Conservation (phyloP, 164 flowering plant species). For the Liriodendron chinense region DNA sequence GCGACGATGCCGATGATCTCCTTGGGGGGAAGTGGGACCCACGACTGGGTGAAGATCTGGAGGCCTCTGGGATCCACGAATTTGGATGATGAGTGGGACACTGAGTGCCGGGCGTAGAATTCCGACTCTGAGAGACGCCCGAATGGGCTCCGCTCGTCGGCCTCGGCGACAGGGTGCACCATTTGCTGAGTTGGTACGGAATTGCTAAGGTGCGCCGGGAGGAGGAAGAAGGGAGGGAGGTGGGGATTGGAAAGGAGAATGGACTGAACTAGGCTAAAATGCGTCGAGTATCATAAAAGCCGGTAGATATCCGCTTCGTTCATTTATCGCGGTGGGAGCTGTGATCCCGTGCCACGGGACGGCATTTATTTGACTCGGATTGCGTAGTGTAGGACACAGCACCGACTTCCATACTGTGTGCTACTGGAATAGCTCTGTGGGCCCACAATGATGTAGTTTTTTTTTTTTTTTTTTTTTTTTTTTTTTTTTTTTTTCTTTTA, state of each 20-base stretch:
- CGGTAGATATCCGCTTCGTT: not conserved
- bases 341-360: not conserved
- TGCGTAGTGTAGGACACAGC: too few species aligned
- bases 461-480: too few species aligned
- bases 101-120: conserved; percentile 75
- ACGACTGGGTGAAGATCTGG: conserved; percentile 83
- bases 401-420: too few species aligned
- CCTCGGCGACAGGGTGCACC: conserved; percentile 77
- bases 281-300: not conserved
- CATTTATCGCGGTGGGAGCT: not conserved
- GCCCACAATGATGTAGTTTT: too few species aligned
- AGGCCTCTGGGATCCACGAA: conserved; percentile 70
- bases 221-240: not conserved
- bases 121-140: conserved; percentile 52
- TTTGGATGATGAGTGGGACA: conserved; percentile 58
- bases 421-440: too few species aligned
- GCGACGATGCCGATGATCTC: conserved; percentile 45
- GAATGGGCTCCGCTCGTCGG: conserved; percentile 65
- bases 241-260: not conserved
- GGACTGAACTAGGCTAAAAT: not conserved
- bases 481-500: too few species aligned
- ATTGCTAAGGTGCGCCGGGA: not conserved
- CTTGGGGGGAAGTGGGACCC: conserved; percentile 66
- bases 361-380: not conserved
- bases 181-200: not conserved